Percentiles rank a stretch among this genome's conserved stretches.
Conservation (phyloP, 1,284 basidiomycete genomes). For the Ustilago trichophora region DNA sequence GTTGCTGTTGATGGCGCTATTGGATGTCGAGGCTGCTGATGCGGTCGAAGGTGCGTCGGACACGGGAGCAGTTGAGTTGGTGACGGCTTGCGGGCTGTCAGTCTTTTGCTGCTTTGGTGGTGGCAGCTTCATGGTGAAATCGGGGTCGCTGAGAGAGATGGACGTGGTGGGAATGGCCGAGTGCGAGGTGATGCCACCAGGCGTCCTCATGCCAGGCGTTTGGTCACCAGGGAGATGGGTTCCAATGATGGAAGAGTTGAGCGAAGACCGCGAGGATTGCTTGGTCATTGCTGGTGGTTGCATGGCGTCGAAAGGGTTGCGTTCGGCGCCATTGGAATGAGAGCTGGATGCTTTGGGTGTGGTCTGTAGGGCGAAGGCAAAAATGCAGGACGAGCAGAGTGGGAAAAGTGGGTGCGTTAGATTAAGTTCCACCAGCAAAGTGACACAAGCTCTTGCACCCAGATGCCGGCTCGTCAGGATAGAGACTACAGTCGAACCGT, state of each 20-base stretch:
- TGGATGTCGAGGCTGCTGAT: slow-evolving; percentile 7
- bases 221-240: slow-evolving; percentile 28
- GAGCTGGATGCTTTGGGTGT: slow-evolving; percentile 55
- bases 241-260: slow-evolving; percentile 36
- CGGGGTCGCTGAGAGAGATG: slow-evolving; percentile 53
- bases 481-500: too few relatives aligned
- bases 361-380: slow-evolving; percentile 37
- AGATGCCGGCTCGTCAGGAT: too few relatives aligned
- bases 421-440: neutral
- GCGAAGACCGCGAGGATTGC: slow-evolving; percentile 37
- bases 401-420: slow-evolving; percentile 7
- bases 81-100: neutral
- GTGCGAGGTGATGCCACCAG: slow-evolving; percentile 56
- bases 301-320: slow-evolving; percentile 60
- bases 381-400: neutral
- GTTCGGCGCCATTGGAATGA: slow-evolving; percentile 48
- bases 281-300: slow-evolving; percentile 35
- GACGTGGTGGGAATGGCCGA: slow-evolving; percentile 58
- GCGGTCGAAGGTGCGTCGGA: slow-evolving; percentile 4
- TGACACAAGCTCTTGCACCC: too few relatives aligned
- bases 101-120: slow-evolving; percentile 52
- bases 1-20: slow-evolving; percentile 2
- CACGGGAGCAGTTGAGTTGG: slow-evolving; percentile 1
- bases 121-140: slow-evolving; percentile 65
- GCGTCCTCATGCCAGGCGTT: slow-evolving; percentile 58